Evolutionary conservation across 257 asterid species (phyloP), one percentile per base, ranked within the genome.

Genomic region (Solanum virginianum): DNA sequence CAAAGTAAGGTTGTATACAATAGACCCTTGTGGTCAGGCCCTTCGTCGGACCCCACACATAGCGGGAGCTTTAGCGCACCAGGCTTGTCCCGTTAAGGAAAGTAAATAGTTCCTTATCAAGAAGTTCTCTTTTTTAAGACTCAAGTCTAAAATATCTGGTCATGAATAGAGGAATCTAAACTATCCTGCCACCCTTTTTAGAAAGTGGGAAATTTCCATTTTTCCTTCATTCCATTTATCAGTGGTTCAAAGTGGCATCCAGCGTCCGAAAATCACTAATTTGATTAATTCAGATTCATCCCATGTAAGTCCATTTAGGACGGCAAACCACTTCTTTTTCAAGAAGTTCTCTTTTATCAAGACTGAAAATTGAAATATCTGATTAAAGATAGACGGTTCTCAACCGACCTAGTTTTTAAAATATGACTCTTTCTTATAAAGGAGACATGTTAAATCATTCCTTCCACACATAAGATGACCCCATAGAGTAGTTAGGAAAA

Each of bases 391-490:
- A 4, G 1, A 10, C 14, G 54, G 2, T 70, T 70, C 5, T 18
- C 29, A 18, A 18, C 20, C 54, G 1, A 6, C 16, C 14, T 41
- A 16, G 15, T 41, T 36, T 51, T 29, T 65, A 16, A 29, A 26
- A 41, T 47, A 72, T 51, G 82, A 77, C 82, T 77, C 2, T 20
- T 36, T 77, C 60, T 77, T 77, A 79, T 51, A 26, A 26, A 79
- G 16, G 7, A 8, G 65, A 79, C 83, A 53, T 53, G 60, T 53
- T 65, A 79, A 79, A 79, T 79, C 65, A 79, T 79, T 79, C 65
- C 49, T 17, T 53, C 83, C 83, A 53, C 65, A 53, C 9, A 29
- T 26, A 16, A 53, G 47, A 53, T 79, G 65, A 6, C 65, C 83
- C 83, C 29, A 79, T 1, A 26, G 16, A 79, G 49, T 51, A 51